These are phyloP conservation scores for Flaveria ramosissima DNA, from an alignment of 129 eudicot genomes.

Conservation along the genomic window DNA sequence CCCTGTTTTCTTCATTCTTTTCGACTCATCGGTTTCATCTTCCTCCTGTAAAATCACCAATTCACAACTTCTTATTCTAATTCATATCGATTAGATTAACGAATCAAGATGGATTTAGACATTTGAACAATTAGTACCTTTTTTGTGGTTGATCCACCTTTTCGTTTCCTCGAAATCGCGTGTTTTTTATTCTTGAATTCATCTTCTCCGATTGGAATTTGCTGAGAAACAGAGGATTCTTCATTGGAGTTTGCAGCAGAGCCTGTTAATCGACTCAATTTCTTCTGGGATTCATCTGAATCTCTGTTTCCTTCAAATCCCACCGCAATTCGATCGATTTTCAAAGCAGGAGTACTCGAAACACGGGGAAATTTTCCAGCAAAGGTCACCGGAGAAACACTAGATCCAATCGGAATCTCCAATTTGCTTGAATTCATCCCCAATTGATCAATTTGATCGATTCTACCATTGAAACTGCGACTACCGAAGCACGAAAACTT, in stretches of 20 bases:
- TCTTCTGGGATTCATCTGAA: constrained; percentile 35
- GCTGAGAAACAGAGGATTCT: constrained; percentile 45
- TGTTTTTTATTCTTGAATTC: constrained; percentile 38
- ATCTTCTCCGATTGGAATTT: constrained; percentile 32
- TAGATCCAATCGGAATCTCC: constrained; percentile 42
- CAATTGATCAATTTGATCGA: constrained; percentile 32
- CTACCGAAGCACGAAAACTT: constrained; percentile 88
- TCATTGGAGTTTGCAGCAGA: constrained; percentile 39
- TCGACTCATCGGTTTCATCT: constrained; percentile 46
- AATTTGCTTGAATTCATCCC: constrained; percentile 32
- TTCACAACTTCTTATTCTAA: not conserved
- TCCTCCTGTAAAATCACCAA: constrained; percentile 40
- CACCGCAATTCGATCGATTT: constrained; percentile 42
- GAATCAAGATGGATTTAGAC: not conserved
- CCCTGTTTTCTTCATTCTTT: constrained; percentile 49
- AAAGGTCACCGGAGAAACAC: constrained; percentile 27
- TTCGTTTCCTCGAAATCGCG: constrained; percentile 62
- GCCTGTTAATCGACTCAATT: constrained; percentile 36
- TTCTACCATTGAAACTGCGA: constrained; percentile 71
- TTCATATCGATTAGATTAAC: not conserved
- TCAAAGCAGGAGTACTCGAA: constrained; percentile 68
- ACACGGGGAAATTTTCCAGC: constrained; percentile 53
- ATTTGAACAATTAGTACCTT: constrained; percentile 26
- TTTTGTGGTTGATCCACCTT: constrained; percentile 41
- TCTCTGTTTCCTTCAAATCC: constrained; percentile 42